Evolutionary conservation across 768 basidiomycete genomes (phyloP).

Genomic region (Podaxis pistillaris): DNA sequence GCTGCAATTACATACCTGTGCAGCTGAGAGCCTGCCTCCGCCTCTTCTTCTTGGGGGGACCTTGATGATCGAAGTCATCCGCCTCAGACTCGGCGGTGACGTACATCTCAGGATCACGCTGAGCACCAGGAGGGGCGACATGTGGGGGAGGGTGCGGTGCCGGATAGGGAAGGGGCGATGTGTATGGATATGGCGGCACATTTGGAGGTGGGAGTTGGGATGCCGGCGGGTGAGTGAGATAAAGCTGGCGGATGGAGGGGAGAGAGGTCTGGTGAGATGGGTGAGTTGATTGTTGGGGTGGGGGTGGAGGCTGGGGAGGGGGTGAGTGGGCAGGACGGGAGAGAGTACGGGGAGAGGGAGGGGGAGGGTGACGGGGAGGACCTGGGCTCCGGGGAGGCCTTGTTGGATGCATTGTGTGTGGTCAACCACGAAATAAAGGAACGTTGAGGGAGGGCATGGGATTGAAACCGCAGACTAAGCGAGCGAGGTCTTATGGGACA

Average conservation of each 20-base stretch:
- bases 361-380: constrained; percentile 13
- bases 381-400: constrained; percentile 25
- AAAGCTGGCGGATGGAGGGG: constrained; percentile 68
- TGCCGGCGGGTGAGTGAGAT: constrained; percentile 62
- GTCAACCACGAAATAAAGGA: constrained; percentile 21
- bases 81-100: constrained; percentile 52
- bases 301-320: constrained; percentile 18
- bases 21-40: constrained; percentile 82
- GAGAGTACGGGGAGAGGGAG: constrained; percentile 20
- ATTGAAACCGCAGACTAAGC: constrained; percentile 27
- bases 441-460: constrained; percentile 28
- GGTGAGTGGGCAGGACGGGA: constrained; percentile 17
- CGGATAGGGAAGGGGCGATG: constrained; percentile 25
- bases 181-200: constrained; percentile 22
- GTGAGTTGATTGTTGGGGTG: constrained; percentile 17
- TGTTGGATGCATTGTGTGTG: constrained; percentile 24
- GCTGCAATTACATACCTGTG: constrained; percentile 56
- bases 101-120: constrained; percentile 30
- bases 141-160: constrained; percentile 16
- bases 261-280: constrained; percentile 38
- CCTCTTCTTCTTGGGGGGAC: constrained; percentile 79
- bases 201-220: constrained; percentile 14
- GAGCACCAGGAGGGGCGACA: constrained; percentile 4
- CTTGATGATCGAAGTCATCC: constrained; percentile 52
- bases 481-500: constrained; percentile 31